A percentile compares a stretch with the other conserved stretches of the same genome.
These are phyloP conservation scores for Hordeum pubiflorum DNA, from an alignment of 202 grass and related monocot genomes.

Conservation along the genomic window DNA sequence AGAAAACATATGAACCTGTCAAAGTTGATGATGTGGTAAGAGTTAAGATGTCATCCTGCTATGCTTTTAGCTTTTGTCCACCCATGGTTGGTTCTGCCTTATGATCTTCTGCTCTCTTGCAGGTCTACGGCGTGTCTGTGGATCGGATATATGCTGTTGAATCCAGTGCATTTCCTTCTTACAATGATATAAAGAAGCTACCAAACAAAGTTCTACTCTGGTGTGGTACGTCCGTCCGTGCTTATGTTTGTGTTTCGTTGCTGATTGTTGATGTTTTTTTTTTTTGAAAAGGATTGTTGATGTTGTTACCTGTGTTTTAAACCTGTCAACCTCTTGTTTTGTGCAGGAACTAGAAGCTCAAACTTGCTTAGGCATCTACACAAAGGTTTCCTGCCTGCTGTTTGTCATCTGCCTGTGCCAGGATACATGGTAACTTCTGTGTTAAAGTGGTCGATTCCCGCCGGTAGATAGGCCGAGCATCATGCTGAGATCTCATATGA, in stretches of 20 bases:
- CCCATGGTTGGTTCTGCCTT: background rate
- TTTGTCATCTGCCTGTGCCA: slow-evolving; percentile 63
- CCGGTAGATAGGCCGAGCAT: background rate
- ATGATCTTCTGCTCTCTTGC: background rate
- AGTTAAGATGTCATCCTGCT: background rate
- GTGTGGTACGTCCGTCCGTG: slow-evolving; percentile 63
- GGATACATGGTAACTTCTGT: slow-evolving; percentile 61
- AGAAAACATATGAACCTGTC: slow-evolving; percentile 72
- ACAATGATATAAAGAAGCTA: slow-evolving; percentile 51
- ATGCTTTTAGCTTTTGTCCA: background rate
- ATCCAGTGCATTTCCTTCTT: slow-evolving; percentile 45
- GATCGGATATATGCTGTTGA: slow-evolving; percentile 64
- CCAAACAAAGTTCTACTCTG: slow-evolving; percentile 80
- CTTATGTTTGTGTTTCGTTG: background rate
- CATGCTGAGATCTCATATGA: background rate
- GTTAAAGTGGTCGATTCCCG: background rate
- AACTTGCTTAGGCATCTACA: slow-evolving; percentile 68
- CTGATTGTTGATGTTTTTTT: background rate
- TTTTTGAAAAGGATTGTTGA: no score
- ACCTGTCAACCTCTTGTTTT: background rate
- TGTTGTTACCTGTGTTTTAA: background rate
- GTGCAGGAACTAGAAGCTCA: slow-evolving; percentile 63
- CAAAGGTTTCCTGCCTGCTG: slow-evolving; percentile 51
- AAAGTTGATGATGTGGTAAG: slow-evolving; percentile 60
- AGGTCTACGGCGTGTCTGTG: slow-evolving; percentile 59